Evolutionary conservation across 495 filamentous ascomycete genomes (phyloP), one percentile per base, ranked within the genome.

Genomic region (Neurospora africana): DNA sequence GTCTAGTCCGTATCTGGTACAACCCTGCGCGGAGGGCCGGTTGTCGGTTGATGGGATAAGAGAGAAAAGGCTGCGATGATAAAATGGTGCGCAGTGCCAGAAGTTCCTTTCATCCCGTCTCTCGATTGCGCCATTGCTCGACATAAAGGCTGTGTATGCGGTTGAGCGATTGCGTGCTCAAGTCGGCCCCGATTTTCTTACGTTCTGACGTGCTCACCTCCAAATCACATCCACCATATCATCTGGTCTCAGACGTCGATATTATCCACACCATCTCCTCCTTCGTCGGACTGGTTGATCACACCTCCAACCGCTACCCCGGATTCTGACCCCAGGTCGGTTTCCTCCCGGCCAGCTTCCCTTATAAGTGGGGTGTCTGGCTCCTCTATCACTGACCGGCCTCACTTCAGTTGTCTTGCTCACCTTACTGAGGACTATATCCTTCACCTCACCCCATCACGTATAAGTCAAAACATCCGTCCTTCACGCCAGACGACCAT

Each of bases 401-500:
- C 23, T 30, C 23, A 65, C 27, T 19, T 65, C 23, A 65, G 53
- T 19, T 65, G 6, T 65, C 53, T 19, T 33, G 27, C 27, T 17
- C 53, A 35, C 27, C 53, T 33, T 33, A 30, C 15, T 33, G 27
- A 58, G 47, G 21, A 58, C 11, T 15, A 13, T 27, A 58, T 58
- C 47, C 23, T 27, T 15, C 53, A 61, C 2, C 53, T 30, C 30
- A 3, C 27, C 23, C 1, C 2, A 33, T 35, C 27, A 9, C 15
- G 7, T 65, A 33, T 35, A 33, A 65, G 27, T 19, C 53, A 33
- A 65, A 33, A 65, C 3, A 7, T 11, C 15, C 15, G 27, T 33
- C 7, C 53, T 35, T 65, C 2, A 35, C 53, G 27, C 3, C 30
- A 65, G 61, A 69, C 35, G 44, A 72, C 69, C 58, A 88, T 88